Conservation (phyloP, 257 asterid species). For the Rehmannia glutinosa region DNA sequence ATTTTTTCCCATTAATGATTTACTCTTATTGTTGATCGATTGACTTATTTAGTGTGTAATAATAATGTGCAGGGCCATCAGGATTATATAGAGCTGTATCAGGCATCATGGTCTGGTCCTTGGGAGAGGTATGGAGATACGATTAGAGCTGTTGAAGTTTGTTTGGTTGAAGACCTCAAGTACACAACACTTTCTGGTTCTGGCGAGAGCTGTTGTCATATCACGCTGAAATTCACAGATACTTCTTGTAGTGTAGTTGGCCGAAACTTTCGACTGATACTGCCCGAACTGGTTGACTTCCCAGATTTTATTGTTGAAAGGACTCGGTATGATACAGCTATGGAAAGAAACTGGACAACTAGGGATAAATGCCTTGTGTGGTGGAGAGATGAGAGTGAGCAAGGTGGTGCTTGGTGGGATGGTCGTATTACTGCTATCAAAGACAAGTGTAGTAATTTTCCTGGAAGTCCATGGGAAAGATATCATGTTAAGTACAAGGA, state of each 20-base stretch:
- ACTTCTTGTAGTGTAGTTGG: slow-evolving; percentile 37
- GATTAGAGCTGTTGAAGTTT: slow-evolving; percentile 65
- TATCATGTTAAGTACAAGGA: slow-evolving; percentile 48
- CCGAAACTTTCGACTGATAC: slow-evolving; percentile 41
- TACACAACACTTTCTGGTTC: slow-evolving; percentile 71
- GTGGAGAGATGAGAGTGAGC: slow-evolving; percentile 69
- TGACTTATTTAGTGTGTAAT: slow-evolving; percentile 13
- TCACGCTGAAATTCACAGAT: slow-evolving; percentile 62
- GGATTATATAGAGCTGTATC: slow-evolving; percentile 40
- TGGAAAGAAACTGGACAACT: slow-evolving; percentile 56
- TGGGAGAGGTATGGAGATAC: slow-evolving; percentile 43
- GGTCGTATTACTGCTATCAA: slow-evolving; percentile 56
- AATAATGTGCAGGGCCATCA: slow-evolving; percentile 69
- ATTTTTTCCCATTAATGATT: neutral
- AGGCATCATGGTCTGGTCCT: slow-evolving; percentile 36
- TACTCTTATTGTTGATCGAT: neutral
- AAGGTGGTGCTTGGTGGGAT: slow-evolving; percentile 81
- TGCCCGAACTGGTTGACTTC: slow-evolving; percentile 71
- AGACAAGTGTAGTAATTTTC: slow-evolving; percentile 57
- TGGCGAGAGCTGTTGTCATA: slow-evolving; percentile 86
- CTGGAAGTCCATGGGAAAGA: slow-evolving; percentile 94
- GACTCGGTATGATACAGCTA: slow-evolving; percentile 64
- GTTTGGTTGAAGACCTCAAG: slow-evolving; percentile 61
- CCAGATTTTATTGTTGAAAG: slow-evolving; percentile 86
- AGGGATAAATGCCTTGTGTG: slow-evolving; percentile 75